Evolutionary conservation across 2,329 filamentous ascomycete species (phyloP).

Genomic region (Nothomitra cinnamomea): DNA sequence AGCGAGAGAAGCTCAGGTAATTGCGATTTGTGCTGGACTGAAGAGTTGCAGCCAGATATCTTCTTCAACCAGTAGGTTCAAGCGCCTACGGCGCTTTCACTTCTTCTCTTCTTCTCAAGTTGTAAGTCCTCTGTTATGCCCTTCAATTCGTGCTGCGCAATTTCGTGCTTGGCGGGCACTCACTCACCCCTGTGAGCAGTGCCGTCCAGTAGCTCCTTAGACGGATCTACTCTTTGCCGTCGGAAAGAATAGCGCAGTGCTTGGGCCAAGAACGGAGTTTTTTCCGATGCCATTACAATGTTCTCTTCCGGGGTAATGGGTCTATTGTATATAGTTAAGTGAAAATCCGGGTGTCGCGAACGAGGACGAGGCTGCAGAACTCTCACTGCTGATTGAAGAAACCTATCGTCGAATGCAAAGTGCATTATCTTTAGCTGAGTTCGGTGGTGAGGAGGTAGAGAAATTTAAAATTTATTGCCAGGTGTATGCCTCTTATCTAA

Average conservation of each 20-base stretch:
- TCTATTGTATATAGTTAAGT: background rate
- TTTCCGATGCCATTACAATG: background rate
- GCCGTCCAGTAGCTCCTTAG: background rate
- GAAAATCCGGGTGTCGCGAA: too few species aligned
- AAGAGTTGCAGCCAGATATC: too few species aligned
- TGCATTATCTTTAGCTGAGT: too few species aligned
- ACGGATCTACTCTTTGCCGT: background rate
- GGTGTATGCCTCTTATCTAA: too few species aligned
- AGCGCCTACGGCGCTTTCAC: background rate
- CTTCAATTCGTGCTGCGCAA: background rate
- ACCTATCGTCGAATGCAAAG: too few species aligned
- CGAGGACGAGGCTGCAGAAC: too few species aligned
- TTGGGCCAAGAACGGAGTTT: background rate
- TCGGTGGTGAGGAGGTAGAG: too few species aligned
- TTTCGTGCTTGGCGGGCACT: background rate
- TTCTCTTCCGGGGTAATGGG: background rate
- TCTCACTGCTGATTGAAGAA: too few species aligned
- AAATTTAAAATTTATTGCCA: too few species aligned
- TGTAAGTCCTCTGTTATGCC: background rate
- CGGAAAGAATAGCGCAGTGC: background rate
- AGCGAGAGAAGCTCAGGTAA: too few species aligned
- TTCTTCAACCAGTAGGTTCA: too few species aligned
- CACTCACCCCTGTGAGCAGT: background rate
- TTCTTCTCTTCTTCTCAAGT: conserved; percentile 3
- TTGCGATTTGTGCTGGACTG: too few species aligned